phyloP scores from a whole-genome alignment of 202 grass and related monocot species.

The Sporobolus alterniflorus region DNA sequence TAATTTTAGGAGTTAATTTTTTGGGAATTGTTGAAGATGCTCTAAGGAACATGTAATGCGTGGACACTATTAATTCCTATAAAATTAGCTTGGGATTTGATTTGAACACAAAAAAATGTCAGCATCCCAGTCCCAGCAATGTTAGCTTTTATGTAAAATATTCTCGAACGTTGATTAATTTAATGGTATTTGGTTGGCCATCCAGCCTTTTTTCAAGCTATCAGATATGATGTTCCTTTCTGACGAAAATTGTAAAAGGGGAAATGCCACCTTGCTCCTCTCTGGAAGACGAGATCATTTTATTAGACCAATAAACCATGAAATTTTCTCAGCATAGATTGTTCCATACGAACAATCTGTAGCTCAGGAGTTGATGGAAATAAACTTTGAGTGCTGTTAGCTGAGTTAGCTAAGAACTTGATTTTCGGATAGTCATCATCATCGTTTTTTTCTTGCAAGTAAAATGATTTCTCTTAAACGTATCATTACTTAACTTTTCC shows the following conservation, averaged over 20 bases:
- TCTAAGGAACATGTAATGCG: not conserved
- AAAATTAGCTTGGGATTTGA: not conserved
- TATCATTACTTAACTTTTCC: too few relatives aligned
- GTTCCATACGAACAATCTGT: not conserved
- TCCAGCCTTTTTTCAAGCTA: not conserved
- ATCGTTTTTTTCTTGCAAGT: too few relatives aligned
- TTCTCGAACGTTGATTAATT: not conserved
- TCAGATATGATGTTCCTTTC: slow-evolving; percentile 1
- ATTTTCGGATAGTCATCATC: too few relatives aligned
- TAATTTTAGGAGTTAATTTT: too few relatives aligned
- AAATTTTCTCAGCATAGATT: not conserved
- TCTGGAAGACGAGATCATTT: not conserved
- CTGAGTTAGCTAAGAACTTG: too few relatives aligned
- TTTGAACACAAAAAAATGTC: not conserved
- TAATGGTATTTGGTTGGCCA: not conserved
- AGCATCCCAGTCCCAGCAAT: not conserved
- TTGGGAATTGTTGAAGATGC: too few relatives aligned
- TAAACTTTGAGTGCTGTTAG: too few relatives aligned
- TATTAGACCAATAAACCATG: not conserved
- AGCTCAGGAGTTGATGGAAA: too few relatives aligned
- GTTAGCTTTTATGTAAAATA: not conserved
- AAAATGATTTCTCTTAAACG: too few relatives aligned
- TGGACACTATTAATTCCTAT: not conserved
- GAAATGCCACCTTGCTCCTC: not conserved
- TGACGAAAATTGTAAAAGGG: not conserved